Evolutionary conservation across 2,329 filamentous ascomycete genomes (phyloP).

Genomic region (Talaromyces islandicus): DNA sequence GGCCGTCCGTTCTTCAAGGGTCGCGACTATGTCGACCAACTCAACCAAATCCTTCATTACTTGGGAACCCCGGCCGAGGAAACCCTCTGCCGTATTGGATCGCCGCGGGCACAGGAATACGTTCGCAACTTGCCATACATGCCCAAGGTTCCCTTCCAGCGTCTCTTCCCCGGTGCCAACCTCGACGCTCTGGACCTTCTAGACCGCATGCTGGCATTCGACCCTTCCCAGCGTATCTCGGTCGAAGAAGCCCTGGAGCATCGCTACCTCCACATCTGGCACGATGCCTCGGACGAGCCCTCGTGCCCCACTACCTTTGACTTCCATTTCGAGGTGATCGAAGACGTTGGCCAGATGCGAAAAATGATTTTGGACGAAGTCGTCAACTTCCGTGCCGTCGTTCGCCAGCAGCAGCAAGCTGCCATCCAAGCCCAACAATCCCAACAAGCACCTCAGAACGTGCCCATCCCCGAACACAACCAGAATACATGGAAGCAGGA

Average conservation of each 20-base stretch:
- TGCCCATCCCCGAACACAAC: constrained; percentile 59
- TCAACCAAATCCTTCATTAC: constrained; percentile 98
- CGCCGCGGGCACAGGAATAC: constrained; percentile 93
- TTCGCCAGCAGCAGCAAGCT: constrained; percentile 46
- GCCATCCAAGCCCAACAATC: constrained; percentile 25
- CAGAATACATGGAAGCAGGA: constrained; percentile 51
- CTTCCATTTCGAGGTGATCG: constrained; percentile 96
- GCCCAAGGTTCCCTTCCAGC: constrained; percentile 85
- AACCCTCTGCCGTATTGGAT: constrained; percentile 88
- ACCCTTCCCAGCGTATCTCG: constrained; percentile 85
- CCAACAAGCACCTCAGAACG: constrained; percentile 42
- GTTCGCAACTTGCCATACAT: constrained; percentile 93
- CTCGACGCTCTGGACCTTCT: constrained; percentile 91
- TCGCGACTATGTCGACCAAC: constrained; percentile 96
- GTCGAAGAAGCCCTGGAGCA: constrained; percentile 96
- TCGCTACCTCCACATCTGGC: constrained; percentile 95
- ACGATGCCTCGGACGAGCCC: constrained; percentile 94
- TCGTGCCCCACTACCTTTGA: constrained; percentile 91
- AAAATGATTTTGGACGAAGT: constrained; percentile 98
- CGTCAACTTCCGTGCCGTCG: constrained; percentile 66
- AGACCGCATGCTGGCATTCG: constrained; percentile 95
- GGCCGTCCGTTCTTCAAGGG: constrained; percentile 99
- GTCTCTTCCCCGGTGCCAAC: constrained; percentile 89
- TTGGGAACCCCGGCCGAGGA: constrained; percentile 95
- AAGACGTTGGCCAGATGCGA: constrained; percentile 92